Conservation (phyloP, 768 basidiomycete genomes). For the Boletus fagicola region DNA sequence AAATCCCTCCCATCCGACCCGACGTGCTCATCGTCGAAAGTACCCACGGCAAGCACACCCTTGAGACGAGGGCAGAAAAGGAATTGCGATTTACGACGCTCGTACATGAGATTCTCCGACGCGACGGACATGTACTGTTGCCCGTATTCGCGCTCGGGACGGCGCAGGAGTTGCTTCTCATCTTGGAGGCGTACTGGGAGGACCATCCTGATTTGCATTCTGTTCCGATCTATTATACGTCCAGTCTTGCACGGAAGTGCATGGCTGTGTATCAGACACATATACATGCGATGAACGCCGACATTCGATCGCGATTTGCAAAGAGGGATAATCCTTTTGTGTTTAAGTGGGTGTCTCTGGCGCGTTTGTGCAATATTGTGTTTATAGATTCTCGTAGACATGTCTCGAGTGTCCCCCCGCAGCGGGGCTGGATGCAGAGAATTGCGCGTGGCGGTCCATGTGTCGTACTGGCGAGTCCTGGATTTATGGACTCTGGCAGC, state of each 20-base stretch:
- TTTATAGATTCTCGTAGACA: conserved; percentile 43
- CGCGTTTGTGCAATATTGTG: not conserved
- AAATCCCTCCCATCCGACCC: conserved; percentile 84
- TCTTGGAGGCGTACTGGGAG: conserved; percentile 96
- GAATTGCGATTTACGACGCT: conserved; percentile 84
- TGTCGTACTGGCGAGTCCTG: conserved; percentile 93
- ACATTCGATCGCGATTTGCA: conserved; percentile 86
- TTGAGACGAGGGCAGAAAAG: conserved; percentile 84
- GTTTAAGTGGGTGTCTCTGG: conserved; percentile 71
- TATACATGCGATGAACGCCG: conserved; percentile 94
- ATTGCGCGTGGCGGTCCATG: conserved; percentile 92
- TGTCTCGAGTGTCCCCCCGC: conserved; percentile 73
- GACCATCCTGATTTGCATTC: conserved; percentile 89
- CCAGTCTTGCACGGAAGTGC: conserved; percentile 88
- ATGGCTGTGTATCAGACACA: conserved; percentile 98
- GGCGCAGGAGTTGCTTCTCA: conserved; percentile 88
- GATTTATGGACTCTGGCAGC: conserved; percentile 86
- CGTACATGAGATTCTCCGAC: conserved; percentile 87
- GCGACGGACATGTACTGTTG: conserved; percentile 92
- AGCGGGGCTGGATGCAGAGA: conserved; percentile 79
- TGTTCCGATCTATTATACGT: conserved; percentile 93
- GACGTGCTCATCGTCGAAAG: conserved; percentile 97
- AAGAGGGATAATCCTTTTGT: conserved; percentile 96
- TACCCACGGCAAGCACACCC: conserved; percentile 91
- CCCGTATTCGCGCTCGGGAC: conserved; percentile 94